Evolutionary conservation across 208 protist genomes (phyloP), one percentile per base, ranked within the genome.

Genomic region (Trypanosoma conorhini): DNA sequence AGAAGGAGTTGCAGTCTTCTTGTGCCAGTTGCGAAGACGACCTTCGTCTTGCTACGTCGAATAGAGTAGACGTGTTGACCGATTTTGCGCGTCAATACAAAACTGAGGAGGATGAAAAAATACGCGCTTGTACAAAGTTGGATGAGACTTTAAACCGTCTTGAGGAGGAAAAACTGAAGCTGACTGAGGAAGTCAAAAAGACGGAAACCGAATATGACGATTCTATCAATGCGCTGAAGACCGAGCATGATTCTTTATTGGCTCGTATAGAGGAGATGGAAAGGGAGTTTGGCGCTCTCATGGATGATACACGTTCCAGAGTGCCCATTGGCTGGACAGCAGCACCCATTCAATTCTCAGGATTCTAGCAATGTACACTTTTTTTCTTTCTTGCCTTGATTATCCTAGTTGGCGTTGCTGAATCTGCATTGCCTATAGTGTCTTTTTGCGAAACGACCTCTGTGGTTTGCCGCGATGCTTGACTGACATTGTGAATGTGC

Each of bases 1-100:
- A 89, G 26, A 65, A 89, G 10, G 69, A 78, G 66, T 71, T 92
- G 0, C n/a, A 74, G 28, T 60, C 46, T 1, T 19, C 31, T 0
- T 71, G 85, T 17, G 56, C 72, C 24, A 72, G 79, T 21, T 63
- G 54, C n/a, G 77, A 85, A 60, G 62, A 52, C 10, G 71, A 71
- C 4, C 71, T 90, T 26, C 62, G 69, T 58, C 67, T 72, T 1
- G 81, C 72, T 17, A 74, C 67, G 30, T 74, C 72, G 19, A 87
- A 95, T 68, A 85, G 82, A 30, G n/a, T 83, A 24, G 93, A 97
- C 57, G 84, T 96, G 28, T 69, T 97, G 15, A 88, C 87, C 0
- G 93, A 97, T 67, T 92, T 74, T 71, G 89, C 82, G n/a, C 80
- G 93, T 22, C 85, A 92, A 54, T 82, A 95, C 80, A 97, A 96